Evolutionary conservation across 2,329 filamentous ascomycete species (phyloP), one percentile per base, ranked within the genome.

Genomic region (Hymenoscyphus albidus): DNA sequence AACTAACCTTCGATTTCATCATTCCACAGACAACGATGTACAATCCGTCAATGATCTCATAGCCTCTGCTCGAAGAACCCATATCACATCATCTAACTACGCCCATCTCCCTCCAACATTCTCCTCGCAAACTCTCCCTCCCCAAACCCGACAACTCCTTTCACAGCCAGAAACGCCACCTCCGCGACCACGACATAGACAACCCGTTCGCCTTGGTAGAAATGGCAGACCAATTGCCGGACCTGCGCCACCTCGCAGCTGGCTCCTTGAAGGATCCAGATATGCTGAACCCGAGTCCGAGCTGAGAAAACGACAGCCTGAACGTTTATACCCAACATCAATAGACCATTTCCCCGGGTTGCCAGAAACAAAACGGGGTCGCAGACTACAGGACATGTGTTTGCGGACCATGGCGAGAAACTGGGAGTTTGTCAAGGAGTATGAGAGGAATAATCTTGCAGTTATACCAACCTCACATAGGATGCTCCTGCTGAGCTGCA

Each of bases 41-140:
- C 64, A 55, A 32, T 76, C 76, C 68, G 86, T 88, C 73, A 88
- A 88, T 74, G 82, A 88, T 67, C 77, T 87, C 66, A 81, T 88
- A 71, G 80, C 83, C 66, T 82, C 80, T 67, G 74, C 87, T 69
- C 84, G 86, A 72, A 82, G 80, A 71, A 77, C 77, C 62, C 78
- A 78, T 58, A 63, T 79, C 69, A 68, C 66, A 64, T 70, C 61
- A 63, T 32, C 60, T 58, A 27, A 39, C 67, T 40, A 65, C 65
- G 3, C 58, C 64, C 9, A 67, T 40, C 42, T 62, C 68, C 6
- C 66, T 66, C 35, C 59, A 65, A 39, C 84, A 83, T 55, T 62
- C 35, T n/a, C 62, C 27, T 59, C 62, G 0, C 62, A 59, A n/a
- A 86, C 82, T 65, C 79, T 88, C 2, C 86, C 85, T 62, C 85